phyloP scores from a whole-genome alignment of 371 early-diverging fungal species.

The Phascolomyces articulosus region DNA sequence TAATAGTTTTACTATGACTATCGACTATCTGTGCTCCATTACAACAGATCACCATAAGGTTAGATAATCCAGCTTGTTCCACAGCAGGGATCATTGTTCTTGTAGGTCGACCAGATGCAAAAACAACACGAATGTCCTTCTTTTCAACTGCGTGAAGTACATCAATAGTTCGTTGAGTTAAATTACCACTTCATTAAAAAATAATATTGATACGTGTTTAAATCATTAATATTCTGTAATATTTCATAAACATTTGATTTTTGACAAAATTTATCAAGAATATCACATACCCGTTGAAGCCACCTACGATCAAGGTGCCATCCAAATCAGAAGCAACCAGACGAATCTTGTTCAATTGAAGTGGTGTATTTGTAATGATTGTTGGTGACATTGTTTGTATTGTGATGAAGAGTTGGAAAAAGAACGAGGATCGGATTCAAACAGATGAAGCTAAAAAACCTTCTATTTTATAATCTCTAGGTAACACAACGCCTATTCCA shows the following conservation, averaged over 20 bases:
- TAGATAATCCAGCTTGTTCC: slow-evolving; percentile 28
- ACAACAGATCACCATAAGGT: slow-evolving; percentile 35
- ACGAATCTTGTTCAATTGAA: slow-evolving; percentile 15
- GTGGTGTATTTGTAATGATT: neutral
- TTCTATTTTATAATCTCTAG: neutral
- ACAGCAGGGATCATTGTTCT: slow-evolving; percentile 36
- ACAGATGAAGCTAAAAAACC: neutral
- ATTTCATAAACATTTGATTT: too few species aligned
- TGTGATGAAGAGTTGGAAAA: neutral
- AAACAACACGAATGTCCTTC: slow-evolving; percentile 31
- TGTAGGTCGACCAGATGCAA: slow-evolving; percentile 46
- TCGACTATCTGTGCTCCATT: slow-evolving; percentile 46
- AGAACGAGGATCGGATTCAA: slow-evolving; percentile 3
- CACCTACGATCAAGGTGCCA: slow-evolving; percentile 36
- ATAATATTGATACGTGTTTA: too few species aligned
- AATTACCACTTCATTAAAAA: slow-evolving; percentile 18
- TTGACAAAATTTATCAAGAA: neutral
- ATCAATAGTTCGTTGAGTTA: slow-evolving; percentile 29
- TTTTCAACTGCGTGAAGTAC: slow-evolving; percentile 34
- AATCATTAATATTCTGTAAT: too few species aligned
- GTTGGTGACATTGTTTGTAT: slow-evolving; percentile 10
- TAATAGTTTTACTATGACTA: slow-evolving; percentile 25
- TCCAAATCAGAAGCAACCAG: slow-evolving; percentile 47
- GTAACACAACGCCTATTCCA: neutral
- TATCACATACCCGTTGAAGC: slow-evolving; percentile 25